Base-by-base conservation (phyloP, 495 filamentous ascomycete species). In the Lasiosphaeria miniovina region DNA sequence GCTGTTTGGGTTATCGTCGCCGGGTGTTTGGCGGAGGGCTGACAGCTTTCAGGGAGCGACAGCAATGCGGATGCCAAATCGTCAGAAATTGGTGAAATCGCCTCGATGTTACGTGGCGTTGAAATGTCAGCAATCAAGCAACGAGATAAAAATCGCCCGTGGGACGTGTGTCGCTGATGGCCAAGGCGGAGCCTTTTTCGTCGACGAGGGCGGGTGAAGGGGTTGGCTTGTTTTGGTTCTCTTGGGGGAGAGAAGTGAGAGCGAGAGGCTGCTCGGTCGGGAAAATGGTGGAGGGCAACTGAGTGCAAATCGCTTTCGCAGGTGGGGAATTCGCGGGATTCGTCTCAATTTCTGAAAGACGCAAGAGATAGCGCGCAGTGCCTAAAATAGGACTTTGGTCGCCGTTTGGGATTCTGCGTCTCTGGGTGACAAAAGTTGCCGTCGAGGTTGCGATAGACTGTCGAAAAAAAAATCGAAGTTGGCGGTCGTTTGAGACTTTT, bases 401-500 rank as follows among this genome's bases (percentile, higher is more conserved):
- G 66, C 68, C 65, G 61, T 54, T 61, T 61, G 50, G 17, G 52
- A 61, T 52, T 58, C 55, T 49, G 56, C 57, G 63, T 65, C 52
- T 60, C 64, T 64, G 58, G 65, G 65, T 45, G 64, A 63, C 49
- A 61, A 52, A 67, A 61, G 61, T 71, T 59, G 65, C 58, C 57
- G 60, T 56, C 50, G 43, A 35, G 49, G 36, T 63, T 65, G 54
- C 59, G 67, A 68, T 49, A 64, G 59, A 66, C 55, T 36, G 67
- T 59, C 63, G 57, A 60, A 54, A 62, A 65, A 70, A 72, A 60
- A 61, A 59, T 62, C 57, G 45, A 50, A 60, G 68, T 68, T 62
- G 57, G 63, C 55, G 61, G 62, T 60, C 53, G 64, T 64, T 66
- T 61, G 64, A 64, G 65, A 68, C 59, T 65, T 67, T 65, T 65